A percentile compares a stretch with the other conserved stretches of the same genome.
phyloP scores from a whole-genome alignment of 2,329 filamentous ascomycete genomes.

The Thermothelomyces thermophilus region DNA sequence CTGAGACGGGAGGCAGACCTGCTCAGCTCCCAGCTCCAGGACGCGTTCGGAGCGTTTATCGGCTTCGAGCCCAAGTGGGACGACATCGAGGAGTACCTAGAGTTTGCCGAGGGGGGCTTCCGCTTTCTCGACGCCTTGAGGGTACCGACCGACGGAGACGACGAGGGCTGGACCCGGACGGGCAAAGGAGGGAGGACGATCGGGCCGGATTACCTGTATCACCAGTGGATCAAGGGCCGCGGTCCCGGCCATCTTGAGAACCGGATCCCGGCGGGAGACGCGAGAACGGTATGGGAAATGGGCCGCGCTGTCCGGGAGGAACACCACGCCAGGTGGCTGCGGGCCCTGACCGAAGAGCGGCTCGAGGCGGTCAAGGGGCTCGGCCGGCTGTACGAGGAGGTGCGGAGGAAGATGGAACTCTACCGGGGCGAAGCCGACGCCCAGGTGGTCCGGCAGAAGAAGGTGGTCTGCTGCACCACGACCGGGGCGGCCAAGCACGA shows the following conservation, averaged over 20 bases:
- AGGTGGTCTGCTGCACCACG: slow-evolving; percentile 65
- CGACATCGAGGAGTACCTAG: slow-evolving; percentile 38
- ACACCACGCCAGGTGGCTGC: slow-evolving; percentile 38
- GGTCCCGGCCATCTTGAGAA: slow-evolving; percentile 39
- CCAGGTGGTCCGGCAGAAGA: slow-evolving; percentile 47
- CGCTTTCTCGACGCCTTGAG: slow-evolving; percentile 52
- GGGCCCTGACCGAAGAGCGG: slow-evolving; percentile 44
- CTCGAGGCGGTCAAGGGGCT: slow-evolving; percentile 35
- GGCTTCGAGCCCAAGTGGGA: slow-evolving; percentile 12
- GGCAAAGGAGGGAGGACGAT: slow-evolving; percentile 41
- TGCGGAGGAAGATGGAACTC: slow-evolving; percentile 36
- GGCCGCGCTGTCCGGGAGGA: slow-evolving; percentile 30
- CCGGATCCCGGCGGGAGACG: slow-evolving; percentile 24
- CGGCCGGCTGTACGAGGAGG: slow-evolving; percentile 36
- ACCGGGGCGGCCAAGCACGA: slow-evolving; percentile 60
- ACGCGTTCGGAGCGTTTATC: slow-evolving; percentile 16
- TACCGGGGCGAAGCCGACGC: slow-evolving; percentile 37
- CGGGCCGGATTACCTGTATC: slow-evolving; percentile 42
- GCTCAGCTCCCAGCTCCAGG: slow-evolving; percentile 22
- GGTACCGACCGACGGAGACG: slow-evolving; percentile 37
- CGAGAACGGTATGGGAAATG: slow-evolving; percentile 50
- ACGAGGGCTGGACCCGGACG: slow-evolving; percentile 41
- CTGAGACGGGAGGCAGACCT: slow-evolving; percentile 33
- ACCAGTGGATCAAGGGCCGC: slow-evolving; percentile 45
- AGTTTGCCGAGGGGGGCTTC: slow-evolving; percentile 46